Evolutionary conservation across 768 basidiomycete species (phyloP), one percentile per base, ranked within the genome.

Genomic region (Macrolepiota albuminosa): DNA sequence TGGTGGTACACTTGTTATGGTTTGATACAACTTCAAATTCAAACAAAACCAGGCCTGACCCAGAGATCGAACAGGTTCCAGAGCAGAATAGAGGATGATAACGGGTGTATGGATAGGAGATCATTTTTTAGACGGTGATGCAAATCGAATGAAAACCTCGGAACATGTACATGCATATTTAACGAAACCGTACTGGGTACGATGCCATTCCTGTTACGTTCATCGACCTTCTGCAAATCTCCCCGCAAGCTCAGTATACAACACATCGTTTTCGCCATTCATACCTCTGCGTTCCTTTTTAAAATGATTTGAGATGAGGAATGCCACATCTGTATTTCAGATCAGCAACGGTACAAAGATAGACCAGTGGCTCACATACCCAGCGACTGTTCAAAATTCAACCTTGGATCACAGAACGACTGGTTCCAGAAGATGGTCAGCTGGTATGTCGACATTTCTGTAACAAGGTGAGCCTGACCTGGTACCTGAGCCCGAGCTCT

Each of bases 341-440:
- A 13, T 61, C 45, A 54, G 56, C 60, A 65, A 59, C 18, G 47
- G 31, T n/a, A 59, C 26, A 43, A 50, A 31, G 24, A 33, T 18
- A 55, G 39, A 24, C 54, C 53, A 29, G 24, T 43, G 2, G 51
- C 45, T 24, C 21, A 76, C 85, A 61, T 65, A 93, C 93, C 93
- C n/a, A 98, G 80, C 48, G 88, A 89, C 71, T 96, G 95, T 72
- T 96, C 95, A 65, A 94, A 94, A 71, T 97, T 96, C 63, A 98
- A 75, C 48, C 95, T 77, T 2, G 95, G 96, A 75, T 98, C 95
- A 69, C 96, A 98, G 76, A 96, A 96, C 1, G 89, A 87, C 89
- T 91, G 13, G 6, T n/a, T 39, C 21, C 3, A 1, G 16, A 37
- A 36, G 18, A 21, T 14, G 21, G 10, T 54, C 31, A 43, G 14